These are phyloP conservation scores for Yarrowia hollandica DNA, from an alignment of 805 yeast species.

Conservation along the genomic window DNA sequence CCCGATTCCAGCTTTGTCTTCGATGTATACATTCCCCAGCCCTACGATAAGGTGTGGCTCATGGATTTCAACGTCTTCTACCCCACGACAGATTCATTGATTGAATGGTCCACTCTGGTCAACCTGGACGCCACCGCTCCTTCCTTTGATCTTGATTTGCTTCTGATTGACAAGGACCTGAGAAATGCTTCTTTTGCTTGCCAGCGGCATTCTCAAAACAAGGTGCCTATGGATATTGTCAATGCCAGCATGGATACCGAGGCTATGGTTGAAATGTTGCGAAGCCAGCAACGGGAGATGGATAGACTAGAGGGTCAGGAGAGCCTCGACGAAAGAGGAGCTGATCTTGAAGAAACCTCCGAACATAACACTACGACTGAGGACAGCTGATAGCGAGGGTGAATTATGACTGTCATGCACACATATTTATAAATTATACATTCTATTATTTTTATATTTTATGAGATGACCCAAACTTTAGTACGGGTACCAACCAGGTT, in stretches of 20 bases:
- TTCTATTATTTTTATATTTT: too few species aligned
- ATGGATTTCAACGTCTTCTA: slow-evolving; percentile 87
- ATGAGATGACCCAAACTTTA: too few species aligned
- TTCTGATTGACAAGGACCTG: slow-evolving; percentile 69
- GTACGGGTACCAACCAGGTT: too few species aligned
- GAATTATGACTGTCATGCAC: too few species aligned
- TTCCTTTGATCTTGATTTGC: slow-evolving; percentile 45
- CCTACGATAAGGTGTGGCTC: slow-evolving; percentile 62
- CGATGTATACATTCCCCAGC: slow-evolving; percentile 82
- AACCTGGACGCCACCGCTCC: slow-evolving; percentile 36
- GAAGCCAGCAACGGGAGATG: slow-evolving; percentile 20
- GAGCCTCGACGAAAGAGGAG: not conserved
- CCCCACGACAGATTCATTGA: slow-evolving; percentile 75
- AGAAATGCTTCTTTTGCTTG: slow-evolving; percentile 68
- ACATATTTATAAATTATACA: too few species aligned
- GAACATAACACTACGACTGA: too few species aligned
- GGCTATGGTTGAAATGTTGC: slow-evolving; percentile 56
- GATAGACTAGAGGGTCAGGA: not conserved
- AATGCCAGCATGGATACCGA: slow-evolving; percentile 74
- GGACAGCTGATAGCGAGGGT: too few species aligned
- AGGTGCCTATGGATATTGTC: slow-evolving; percentile 87
- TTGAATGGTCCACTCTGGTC: slow-evolving; percentile 78
- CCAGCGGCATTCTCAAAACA: slow-evolving; percentile 84
- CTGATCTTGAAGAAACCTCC: too few species aligned
- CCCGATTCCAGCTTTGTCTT: slow-evolving; percentile 61